Evolutionary conservation across 257 asterid species (phyloP).

Genomic region (Phtheirospermum japonicum): DNA sequence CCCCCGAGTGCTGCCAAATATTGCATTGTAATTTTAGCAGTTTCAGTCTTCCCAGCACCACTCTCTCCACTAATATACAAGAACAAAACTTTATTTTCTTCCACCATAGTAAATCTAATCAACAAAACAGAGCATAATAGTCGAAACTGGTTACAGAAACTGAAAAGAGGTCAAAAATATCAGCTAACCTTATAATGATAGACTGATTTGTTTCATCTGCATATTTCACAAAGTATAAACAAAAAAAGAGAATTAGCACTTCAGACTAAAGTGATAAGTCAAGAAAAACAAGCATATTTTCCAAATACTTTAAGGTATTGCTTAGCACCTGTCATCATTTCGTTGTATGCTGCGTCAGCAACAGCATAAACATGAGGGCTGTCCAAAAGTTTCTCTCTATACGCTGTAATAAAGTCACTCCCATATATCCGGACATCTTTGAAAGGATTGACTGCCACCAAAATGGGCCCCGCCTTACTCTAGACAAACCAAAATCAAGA

Average conservation of each 20-base stretch:
- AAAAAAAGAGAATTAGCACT: constrained; percentile 29
- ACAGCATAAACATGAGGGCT: constrained; percentile 88
- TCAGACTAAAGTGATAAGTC: constrained; percentile 16
- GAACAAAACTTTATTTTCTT: constrained; percentile 25
- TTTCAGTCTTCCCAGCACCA: constrained; percentile 98
- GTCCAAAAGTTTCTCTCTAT: constrained; percentile 63
- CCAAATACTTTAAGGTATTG: constrained; percentile 31
- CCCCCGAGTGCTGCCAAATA: constrained; percentile 83
- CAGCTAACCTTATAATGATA: constrained; percentile 78
- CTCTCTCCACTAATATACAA: constrained; percentile 77
- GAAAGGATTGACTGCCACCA: constrained; percentile 86
- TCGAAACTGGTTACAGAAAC: constrained; percentile 21
- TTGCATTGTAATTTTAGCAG: constrained; percentile 78
- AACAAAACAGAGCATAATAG: constrained; percentile 22
- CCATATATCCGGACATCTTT: constrained; percentile 71
- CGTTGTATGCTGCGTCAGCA: constrained; percentile 67
- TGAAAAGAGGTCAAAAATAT: constrained; percentile 22
- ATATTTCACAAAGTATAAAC: constrained; percentile 29
- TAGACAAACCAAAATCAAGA: constrained; percentile 38
- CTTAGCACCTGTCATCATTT: constrained; percentile 74
- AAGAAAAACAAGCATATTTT: constrained; percentile 22
- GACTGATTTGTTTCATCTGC: constrained; percentile 88
- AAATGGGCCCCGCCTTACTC: constrained; percentile 92
- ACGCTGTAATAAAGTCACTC: constrained; percentile 58
- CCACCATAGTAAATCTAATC: constrained; percentile 17